Evolutionary conservation across 2,329 filamentous ascomycete genomes (phyloP).

Genomic region (Colletotrichum plurivorum): DNA sequence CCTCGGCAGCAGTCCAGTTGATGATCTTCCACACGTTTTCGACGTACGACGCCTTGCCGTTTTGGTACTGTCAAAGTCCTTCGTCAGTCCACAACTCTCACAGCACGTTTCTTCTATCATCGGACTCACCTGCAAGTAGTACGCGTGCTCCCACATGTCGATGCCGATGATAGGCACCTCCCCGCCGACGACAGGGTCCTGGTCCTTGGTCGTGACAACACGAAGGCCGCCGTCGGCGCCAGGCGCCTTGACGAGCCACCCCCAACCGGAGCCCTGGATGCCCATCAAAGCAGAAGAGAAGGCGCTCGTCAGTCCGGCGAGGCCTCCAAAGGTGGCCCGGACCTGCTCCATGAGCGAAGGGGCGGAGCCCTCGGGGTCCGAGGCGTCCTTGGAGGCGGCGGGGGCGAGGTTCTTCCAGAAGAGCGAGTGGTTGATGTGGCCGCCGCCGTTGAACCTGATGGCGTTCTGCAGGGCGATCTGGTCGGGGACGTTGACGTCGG

Average conservation of each 20-base stretch:
- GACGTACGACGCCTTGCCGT: slow-evolving; percentile 81
- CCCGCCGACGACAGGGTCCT: slow-evolving; percentile 78
- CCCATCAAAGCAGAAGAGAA: slow-evolving; percentile 77
- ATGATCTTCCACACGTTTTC: slow-evolving; percentile 84
- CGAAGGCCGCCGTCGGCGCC: slow-evolving; percentile 67
- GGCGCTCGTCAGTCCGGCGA: slow-evolving; percentile 74
- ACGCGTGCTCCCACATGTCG: slow-evolving; percentile 96
- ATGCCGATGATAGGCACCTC: slow-evolving; percentile 79
- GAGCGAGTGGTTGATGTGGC: slow-evolving; percentile 92
- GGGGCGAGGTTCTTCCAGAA: slow-evolving; percentile 91
- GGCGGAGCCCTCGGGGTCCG: slow-evolving; percentile 61
- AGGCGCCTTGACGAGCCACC: slow-evolving; percentile 81
- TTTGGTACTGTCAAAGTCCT: slow-evolving; percentile 73
- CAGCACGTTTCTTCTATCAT: too few species aligned
- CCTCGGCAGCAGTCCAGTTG: slow-evolving; percentile 81
- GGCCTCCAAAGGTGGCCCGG: slow-evolving; percentile 74
- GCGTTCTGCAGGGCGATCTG: slow-evolving; percentile 64
- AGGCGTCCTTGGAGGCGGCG: slow-evolving; percentile 68
- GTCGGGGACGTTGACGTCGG: slow-evolving; percentile 74
- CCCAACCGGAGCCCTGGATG: slow-evolving; percentile 90
- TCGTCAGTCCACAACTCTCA: slow-evolving; percentile 16
- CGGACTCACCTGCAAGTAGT: slow-evolving; percentile 80
- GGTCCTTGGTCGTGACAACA: slow-evolving; percentile 86
- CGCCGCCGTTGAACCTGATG: slow-evolving; percentile 90
- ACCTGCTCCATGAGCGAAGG: slow-evolving; percentile 75